phyloP scores from a whole-genome alignment of 176 grass and related monocot genomes.

The Lolium rigidum region DNA sequence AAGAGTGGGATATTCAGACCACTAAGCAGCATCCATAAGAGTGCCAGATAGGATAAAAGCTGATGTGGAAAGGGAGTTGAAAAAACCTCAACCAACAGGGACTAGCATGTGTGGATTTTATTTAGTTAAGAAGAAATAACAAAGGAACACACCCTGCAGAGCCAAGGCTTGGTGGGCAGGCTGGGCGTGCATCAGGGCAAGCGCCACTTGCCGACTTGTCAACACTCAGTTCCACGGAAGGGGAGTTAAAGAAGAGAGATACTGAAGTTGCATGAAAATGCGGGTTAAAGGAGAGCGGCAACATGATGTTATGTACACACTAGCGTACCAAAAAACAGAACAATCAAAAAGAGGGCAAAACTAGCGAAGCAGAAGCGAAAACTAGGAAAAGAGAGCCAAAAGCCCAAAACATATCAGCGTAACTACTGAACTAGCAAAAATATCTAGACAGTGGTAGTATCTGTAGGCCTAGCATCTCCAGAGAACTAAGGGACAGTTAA shows the following conservation, averaged over 20 bases:
- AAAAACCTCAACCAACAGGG: not conserved
- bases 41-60: not conserved
- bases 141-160: not conserved
- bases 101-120: not conserved
- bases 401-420: not conserved
- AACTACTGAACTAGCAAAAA: not conserved
- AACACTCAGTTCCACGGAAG: not conserved
- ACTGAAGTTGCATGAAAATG: not conserved
- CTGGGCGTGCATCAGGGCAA: not conserved
- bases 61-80: not conserved
- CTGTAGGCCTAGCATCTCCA: not conserved
- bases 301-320: not conserved
- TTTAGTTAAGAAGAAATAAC: not conserved
- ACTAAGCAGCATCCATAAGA: conserved; percentile 20
- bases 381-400: not conserved
- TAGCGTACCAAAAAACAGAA: conserved; percentile 3
- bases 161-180: not conserved
- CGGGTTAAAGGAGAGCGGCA: not conserved
- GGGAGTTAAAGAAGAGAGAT: conserved; percentile 1
- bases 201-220: not conserved
- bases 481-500: not conserved
- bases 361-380: conserved; percentile 1
- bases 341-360: not conserved
- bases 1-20: not conserved
- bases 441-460: not conserved